Conservation (phyloP, 2,329 filamentous ascomycete genomes). For the Fonsecaea erecta region DNA sequence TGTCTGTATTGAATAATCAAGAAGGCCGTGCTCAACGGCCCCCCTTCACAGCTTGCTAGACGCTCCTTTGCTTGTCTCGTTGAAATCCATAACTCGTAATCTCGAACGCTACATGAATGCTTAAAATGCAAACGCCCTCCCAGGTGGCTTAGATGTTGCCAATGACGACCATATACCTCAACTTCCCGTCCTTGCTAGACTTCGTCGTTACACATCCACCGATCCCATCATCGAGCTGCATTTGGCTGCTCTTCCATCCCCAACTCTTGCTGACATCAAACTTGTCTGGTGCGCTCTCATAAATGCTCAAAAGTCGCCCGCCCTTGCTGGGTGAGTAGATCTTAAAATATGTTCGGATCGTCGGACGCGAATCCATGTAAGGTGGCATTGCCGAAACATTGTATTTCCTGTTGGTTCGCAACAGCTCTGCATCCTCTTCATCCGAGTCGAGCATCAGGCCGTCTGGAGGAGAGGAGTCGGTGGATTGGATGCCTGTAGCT, state of each 20-base stretch:
- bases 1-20: not conserved
- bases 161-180: slow-evolving; percentile 65
- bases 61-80: not conserved
- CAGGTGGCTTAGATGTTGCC: slow-evolving; percentile 45
- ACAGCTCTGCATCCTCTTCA: slow-evolving; percentile 38
- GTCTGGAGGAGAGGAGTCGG: slow-evolving; percentile 3
- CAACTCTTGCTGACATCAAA: slow-evolving; percentile 66
- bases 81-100: not conserved
- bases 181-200: slow-evolving; percentile 52
- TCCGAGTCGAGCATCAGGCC: slow-evolving; percentile 39
- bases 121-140: not conserved
- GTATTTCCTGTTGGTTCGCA: slow-evolving; percentile 37
- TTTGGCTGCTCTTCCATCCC: slow-evolving; percentile 65
- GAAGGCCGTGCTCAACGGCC: not conserved
- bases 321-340: slow-evolving; percentile 64
- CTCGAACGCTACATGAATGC: not conserved
- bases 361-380: slow-evolving; percentile 61
- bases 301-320: slow-evolving; percentile 63
- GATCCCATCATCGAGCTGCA: slow-evolving; percentile 89
- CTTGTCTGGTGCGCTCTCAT: slow-evolving; percentile 61
- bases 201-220: slow-evolving; percentile 62
- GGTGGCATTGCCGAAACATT: slow-evolving; percentile 54
- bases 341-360: slow-evolving; percentile 66
- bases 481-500: not conserved
- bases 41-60: not conserved